phyloP scores from a whole-genome alignment of 2,329 filamentous ascomycete genomes.

The Neofusicoccum sp. region DNA sequence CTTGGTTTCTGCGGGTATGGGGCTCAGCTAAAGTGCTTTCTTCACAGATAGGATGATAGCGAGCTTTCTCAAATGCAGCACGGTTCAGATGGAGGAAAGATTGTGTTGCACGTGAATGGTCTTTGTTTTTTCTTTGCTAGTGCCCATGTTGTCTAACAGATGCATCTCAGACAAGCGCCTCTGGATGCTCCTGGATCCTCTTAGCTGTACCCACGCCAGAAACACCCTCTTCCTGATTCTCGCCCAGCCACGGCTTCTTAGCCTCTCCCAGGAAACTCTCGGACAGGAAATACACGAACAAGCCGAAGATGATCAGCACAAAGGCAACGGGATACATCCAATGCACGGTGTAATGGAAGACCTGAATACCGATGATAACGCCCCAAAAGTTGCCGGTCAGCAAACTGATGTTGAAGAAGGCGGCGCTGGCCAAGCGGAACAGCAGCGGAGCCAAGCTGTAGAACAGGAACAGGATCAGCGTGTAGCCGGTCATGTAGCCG shows the following conservation, averaged over 20 bases:
- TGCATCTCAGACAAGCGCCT: constrained; percentile 38
- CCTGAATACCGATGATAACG: constrained; percentile 84
- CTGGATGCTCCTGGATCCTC: constrained; percentile 54
- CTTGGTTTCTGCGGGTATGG: not conserved
- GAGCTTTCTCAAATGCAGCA: not conserved
- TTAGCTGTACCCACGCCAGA: constrained; percentile 84
- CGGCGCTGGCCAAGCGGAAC: constrained; percentile 85
- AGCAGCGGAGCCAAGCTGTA: constrained; percentile 86
- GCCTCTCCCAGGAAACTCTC: constrained; percentile 83
- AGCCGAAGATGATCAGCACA: constrained; percentile 83
- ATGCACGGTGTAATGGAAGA: constrained; percentile 80
- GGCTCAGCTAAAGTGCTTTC: not conserved
- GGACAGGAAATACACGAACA: constrained; percentile 84
- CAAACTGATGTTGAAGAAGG: constrained; percentile 95
- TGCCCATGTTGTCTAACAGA: not conserved
- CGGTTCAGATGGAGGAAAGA: not conserved
- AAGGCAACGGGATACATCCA: constrained; percentile 96
- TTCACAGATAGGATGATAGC: not conserved
- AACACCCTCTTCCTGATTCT: constrained; percentile 79
- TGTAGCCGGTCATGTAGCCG: constrained; percentile 89
- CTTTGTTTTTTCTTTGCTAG: not conserved
- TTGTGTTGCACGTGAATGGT: not conserved
- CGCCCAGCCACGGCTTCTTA: constrained; percentile 92
- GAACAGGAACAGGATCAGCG: constrained; percentile 78
- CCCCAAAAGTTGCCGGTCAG: constrained; percentile 98